Evolutionary conservation across 2,329 filamentous ascomycete species (phyloP), one percentile per base, ranked within the genome.

Genomic region (Chrysoporthe cubensis): DNA sequence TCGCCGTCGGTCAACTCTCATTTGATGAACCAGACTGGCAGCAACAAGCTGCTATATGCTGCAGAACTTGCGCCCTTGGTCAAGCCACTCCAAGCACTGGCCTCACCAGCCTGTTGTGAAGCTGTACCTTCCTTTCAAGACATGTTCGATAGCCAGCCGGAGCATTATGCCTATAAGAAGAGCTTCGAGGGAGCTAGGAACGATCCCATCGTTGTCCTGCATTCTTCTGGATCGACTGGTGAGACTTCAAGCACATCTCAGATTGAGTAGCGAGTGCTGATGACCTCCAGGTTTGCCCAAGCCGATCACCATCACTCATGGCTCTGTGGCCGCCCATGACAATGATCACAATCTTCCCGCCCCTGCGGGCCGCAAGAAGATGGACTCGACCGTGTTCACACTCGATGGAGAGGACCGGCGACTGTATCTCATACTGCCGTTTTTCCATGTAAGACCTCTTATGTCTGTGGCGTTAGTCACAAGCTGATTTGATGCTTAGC

Each of bases 221-320:
- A 75, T 56, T 73, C 73, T 2, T 74, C 73, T 1, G 73, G 73
- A 7, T 74, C 73, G n/a, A 75, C 73, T 32, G 72, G 72, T 73
- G 52, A 68, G 59, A 54, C 8, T 1, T 4, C 3, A 37, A 48
- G 11, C 34, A 58, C 3, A 62, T 67, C 1, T 40, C 61, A 61
- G 6, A 37, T 18, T 34, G 18, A 13, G n/a, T 62, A 18, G 48
- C 26, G 26, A 40, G 14, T 40, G 46, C 50, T 37, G 8, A 52
- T 18, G 2, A 14, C 18, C 3, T 26, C 3, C 48, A 73, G 72
- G 72, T 2, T 48, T 68, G 16, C 72, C 72, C 2, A 73, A 72
- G 43, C 71, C 69, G 0, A 71, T 74, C 34, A 66, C 58, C 4
- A 69, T 72, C 58, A 73, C 72, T 0, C 70, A 74, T 44, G 73